Conservation (phyloP, 257 asterid species). For the Solanum neorickii region DNA sequence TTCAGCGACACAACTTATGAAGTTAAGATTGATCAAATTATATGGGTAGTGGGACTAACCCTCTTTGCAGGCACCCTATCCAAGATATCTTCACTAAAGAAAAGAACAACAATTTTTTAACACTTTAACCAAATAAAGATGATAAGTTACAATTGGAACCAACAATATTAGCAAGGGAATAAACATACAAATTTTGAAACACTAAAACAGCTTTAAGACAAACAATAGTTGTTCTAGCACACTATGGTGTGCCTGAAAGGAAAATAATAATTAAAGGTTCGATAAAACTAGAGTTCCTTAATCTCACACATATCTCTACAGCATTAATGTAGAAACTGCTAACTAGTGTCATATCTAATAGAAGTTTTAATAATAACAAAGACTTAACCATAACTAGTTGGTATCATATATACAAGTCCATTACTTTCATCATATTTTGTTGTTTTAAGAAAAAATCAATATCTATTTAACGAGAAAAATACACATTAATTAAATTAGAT, state of each 20-base stretch:
- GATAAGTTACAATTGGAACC: background rate
- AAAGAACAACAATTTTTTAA: constrained; percentile 66
- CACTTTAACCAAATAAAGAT: constrained; percentile 28
- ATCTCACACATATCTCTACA: background rate
- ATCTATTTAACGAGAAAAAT: background rate
- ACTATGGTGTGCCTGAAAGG: constrained; percentile 69
- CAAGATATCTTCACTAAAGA: constrained; percentile 78
- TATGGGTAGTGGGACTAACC: too few relatives aligned
- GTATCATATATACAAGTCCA: background rate
- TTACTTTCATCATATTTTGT: background rate
- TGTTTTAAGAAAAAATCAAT: background rate
- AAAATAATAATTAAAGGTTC: background rate
- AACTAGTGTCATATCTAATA: background rate
- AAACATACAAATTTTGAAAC: background rate
- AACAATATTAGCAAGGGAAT: background rate
- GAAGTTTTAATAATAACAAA: background rate
- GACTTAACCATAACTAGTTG: background rate
- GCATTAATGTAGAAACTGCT: background rate
- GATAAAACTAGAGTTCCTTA: background rate
- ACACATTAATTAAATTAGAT: background rate
- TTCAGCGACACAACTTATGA: too few relatives aligned
- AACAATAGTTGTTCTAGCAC: constrained; percentile 91
- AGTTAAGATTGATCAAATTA: too few relatives aligned
- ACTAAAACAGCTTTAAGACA: constrained; percentile 84
- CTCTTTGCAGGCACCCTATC: too few relatives aligned